Conservation (phyloP, 441 rosid genomes). For the Codiaeum variegatum region DNA sequence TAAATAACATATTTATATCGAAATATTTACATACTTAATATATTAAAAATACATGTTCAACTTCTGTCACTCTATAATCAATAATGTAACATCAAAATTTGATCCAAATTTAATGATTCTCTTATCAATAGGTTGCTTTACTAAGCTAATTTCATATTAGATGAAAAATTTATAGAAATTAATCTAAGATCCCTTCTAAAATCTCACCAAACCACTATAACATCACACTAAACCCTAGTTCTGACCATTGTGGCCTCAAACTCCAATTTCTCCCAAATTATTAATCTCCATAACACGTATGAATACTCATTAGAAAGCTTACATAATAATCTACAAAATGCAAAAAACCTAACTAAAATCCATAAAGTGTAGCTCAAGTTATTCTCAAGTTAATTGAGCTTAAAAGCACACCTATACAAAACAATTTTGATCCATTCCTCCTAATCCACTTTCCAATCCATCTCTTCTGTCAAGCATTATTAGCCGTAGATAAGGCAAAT, state of each 20-base stretch:
- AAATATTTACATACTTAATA: too few relatives aligned
- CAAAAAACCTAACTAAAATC: slow-evolving; percentile 28
- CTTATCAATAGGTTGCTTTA: slow-evolving; percentile 22
- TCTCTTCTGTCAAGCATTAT: slow-evolving; percentile 11
- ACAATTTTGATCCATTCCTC: slow-evolving; percentile 20
- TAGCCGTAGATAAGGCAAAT: slow-evolving; percentile 39
- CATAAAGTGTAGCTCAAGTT: slow-evolving; percentile 27
- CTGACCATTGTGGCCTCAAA: slow-evolving; percentile 48
- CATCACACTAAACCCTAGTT: slow-evolving; percentile 28
- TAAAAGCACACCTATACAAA: slow-evolving; percentile 64
- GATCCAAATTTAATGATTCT: slow-evolving; percentile 27
- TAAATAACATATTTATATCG: not conserved
- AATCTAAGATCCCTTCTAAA: slow-evolving; percentile 24
- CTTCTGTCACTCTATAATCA: slow-evolving; percentile 8
- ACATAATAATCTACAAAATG: slow-evolving; percentile 32
- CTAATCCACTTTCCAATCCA: slow-evolving; percentile 23
- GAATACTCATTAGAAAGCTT: slow-evolving; percentile 45
- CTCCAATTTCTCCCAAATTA: slow-evolving; percentile 22
- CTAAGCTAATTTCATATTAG: slow-evolving; percentile 21
- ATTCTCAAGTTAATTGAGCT: slow-evolving; percentile 29
- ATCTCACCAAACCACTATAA: slow-evolving; percentile 22
- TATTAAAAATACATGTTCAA: slow-evolving; percentile 35
- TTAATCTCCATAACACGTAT: not conserved
- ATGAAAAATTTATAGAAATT: slow-evolving; percentile 10
- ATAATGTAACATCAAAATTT: slow-evolving; percentile 20